A percentile compares a stretch with the other conserved stretches of the same genome.
phyloP scores from a whole-genome alignment of 345 rosid genomes.

The Conringia planisiliqua region DNA sequence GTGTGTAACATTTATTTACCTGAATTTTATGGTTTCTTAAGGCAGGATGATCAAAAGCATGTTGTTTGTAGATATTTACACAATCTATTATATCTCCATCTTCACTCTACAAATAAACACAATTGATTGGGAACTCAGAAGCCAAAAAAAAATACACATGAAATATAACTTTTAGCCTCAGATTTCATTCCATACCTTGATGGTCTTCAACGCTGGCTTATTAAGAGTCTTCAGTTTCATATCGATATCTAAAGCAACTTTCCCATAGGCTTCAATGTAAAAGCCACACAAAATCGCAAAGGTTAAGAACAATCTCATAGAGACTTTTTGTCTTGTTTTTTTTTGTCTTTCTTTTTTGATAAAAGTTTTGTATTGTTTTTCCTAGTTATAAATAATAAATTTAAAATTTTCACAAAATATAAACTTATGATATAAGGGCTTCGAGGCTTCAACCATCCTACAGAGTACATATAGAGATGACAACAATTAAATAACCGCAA shows the following conservation, averaged over 20 bases:
- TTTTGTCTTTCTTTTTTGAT: too few relatives aligned
- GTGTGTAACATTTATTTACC: slow-evolving; percentile 19
- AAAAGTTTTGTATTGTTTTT: not conserved
- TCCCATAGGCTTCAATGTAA: not conserved
- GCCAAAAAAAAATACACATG: not conserved
- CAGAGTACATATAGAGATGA: not conserved
- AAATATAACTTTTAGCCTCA: not conserved
- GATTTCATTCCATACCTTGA: slow-evolving; percentile 22
- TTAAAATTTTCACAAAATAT: not conserved
- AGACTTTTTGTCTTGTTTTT: too few relatives aligned
- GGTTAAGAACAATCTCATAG: slow-evolving; percentile 1
- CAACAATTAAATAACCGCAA: not conserved
- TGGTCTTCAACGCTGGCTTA: slow-evolving; percentile 47
- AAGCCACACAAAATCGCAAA: slow-evolving; percentile 2
- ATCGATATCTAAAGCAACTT: slow-evolving; percentile 23
- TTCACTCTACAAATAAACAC: slow-evolving; percentile 34
- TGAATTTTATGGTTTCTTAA: slow-evolving; percentile 45
- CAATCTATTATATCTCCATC: slow-evolving; percentile 59
- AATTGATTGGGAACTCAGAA: not conserved
- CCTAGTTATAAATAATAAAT: not conserved
- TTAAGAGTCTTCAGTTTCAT: slow-evolving; percentile 40
- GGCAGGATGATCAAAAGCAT: slow-evolving; percentile 49
- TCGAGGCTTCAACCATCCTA: not conserved
- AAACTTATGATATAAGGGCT: not conserved
- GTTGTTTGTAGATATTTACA: slow-evolving; percentile 47